Conservation (phyloP, 2,329 filamentous ascomycete species). For the Aspergillus chevalieri region DNA sequence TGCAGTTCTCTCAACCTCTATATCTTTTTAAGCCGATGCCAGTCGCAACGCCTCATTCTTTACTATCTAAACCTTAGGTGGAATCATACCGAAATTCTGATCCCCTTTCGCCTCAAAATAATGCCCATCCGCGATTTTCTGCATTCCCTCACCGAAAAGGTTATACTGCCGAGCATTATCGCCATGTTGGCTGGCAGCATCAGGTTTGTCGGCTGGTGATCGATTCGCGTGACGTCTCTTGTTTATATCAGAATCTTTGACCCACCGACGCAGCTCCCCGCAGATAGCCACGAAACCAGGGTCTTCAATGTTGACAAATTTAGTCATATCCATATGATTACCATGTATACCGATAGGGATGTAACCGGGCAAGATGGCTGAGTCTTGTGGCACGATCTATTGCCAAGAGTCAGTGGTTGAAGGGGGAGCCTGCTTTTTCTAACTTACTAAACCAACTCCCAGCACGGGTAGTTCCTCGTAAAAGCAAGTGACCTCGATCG, state of each 20-base stretch:
- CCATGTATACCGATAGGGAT: constrained; percentile 20
- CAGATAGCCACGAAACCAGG: neutral
- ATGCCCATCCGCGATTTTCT: neutral
- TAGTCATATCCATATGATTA: constrained; percentile 18
- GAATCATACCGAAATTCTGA: constrained; percentile 1
- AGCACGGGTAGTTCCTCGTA: too few relatives aligned
- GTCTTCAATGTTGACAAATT: constrained; percentile 9
- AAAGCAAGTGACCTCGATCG: too few relatives aligned
- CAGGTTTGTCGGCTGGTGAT: constrained; percentile 1
- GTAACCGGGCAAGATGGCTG: constrained; percentile 26
- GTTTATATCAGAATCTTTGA: neutral
- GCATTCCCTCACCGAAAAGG: neutral
- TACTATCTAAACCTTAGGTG: neutral
- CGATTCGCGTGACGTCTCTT: constrained; percentile 1
- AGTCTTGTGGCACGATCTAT: constrained; percentile 10
- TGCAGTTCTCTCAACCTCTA: neutral
- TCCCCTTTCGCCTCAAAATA: neutral
- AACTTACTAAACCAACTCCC: neutral
- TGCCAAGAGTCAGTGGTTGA: neutral
- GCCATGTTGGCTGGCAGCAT: neutral
- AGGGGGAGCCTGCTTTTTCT: neutral
- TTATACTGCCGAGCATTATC: neutral
- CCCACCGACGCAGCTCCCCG: constrained; percentile 2
- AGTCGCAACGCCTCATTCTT: neutral
- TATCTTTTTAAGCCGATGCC: neutral